These are phyloP conservation scores for Plasmodium vivax DNA, from an alignment of 169 alveolate species.

Conservation along the genomic window DNA sequence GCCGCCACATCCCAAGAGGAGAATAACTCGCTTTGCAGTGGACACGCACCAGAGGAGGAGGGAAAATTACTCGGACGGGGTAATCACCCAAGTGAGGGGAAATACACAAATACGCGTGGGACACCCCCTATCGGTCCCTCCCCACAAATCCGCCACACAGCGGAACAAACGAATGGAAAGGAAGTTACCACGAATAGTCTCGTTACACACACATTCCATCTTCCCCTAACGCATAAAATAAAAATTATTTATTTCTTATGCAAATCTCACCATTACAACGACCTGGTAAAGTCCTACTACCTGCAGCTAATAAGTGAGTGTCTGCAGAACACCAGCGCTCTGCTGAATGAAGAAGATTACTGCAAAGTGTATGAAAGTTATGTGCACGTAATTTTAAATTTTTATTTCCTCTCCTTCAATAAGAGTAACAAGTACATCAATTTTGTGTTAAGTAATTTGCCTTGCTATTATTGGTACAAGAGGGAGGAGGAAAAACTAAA, in stretches of 20 bases:
- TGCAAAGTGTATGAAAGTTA: conserved; percentile 72
- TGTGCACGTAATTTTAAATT: conserved; percentile 70
- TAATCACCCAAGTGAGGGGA: not conserved
- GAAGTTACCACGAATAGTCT: not conserved
- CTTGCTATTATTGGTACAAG: conserved; percentile 74
- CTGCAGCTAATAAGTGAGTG: conserved; percentile 46
- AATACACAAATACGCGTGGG: not conserved
- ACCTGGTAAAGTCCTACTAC: conserved; percentile 37
- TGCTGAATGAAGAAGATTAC: conserved; percentile 49
- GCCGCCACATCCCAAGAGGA: not conserved
- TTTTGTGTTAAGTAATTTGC: conserved; percentile 58
- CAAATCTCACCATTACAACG: conserved; percentile 60
- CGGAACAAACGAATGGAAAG: not conserved
- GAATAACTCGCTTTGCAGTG: not conserved
- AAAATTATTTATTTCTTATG: conserved; percentile 56
- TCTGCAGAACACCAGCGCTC: not conserved
- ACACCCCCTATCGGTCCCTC: not conserved
- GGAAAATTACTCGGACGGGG: not conserved
- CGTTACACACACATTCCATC: not conserved
- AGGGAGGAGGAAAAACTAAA: conserved; percentile 74
- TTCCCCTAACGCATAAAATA: conserved; percentile 39
- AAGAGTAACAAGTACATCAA: conserved; percentile 73
- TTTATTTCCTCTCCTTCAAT: conserved; percentile 73
- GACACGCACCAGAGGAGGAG: not conserved
- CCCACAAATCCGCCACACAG: not conserved